Evolutionary conservation across 2,329 filamentous ascomycete genomes (phyloP).

Genomic region (Beauveria pseudobassiana): DNA sequence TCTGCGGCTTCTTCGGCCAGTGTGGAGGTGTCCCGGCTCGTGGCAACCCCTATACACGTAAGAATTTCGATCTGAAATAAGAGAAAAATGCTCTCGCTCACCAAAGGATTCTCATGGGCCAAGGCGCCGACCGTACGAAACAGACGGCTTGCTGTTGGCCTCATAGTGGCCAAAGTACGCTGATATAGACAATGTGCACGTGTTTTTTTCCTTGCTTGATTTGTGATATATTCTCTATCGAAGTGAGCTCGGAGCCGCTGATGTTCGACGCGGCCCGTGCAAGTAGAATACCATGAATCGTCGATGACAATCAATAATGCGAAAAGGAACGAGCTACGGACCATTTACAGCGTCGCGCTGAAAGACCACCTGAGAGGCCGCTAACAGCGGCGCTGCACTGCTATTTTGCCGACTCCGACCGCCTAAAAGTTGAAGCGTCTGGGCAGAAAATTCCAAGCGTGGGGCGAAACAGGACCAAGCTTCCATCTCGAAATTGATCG

Average conservation of each 20-base stretch:
- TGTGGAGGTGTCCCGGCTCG: conserved; percentile 53
- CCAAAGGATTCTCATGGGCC: conserved; percentile 80
- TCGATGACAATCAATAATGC: background rate
- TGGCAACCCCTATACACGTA: conserved; percentile 63
- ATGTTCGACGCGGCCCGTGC: background rate
- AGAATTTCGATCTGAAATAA: background rate
- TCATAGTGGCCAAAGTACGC: conserved; percentile 24
- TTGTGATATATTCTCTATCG: background rate
- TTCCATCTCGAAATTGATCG: conserved; percentile 13
- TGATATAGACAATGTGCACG: background rate
- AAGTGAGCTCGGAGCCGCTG: background rate
- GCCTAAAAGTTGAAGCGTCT: conserved; percentile 42
- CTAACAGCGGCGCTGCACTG: background rate
- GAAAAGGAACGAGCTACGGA: background rate
- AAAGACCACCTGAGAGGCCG: background rate
- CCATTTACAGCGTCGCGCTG: background rate
- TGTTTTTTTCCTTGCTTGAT: background rate
- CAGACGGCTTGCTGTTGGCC: conserved; percentile 27
- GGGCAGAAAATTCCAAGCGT: conserved; percentile 27
- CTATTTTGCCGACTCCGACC: conserved; percentile 39
- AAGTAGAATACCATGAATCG: background rate
- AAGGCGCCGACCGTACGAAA: conserved; percentile 25
- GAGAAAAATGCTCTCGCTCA: conserved; percentile 30
- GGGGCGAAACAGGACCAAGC: conserved; percentile 17
- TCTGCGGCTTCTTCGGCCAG: conserved; percentile 70